Evolutionary conservation across 2,329 filamentous ascomycete species (phyloP), one percentile per base, ranked within the genome.

Genomic region (Diaporthe australafricana): DNA sequence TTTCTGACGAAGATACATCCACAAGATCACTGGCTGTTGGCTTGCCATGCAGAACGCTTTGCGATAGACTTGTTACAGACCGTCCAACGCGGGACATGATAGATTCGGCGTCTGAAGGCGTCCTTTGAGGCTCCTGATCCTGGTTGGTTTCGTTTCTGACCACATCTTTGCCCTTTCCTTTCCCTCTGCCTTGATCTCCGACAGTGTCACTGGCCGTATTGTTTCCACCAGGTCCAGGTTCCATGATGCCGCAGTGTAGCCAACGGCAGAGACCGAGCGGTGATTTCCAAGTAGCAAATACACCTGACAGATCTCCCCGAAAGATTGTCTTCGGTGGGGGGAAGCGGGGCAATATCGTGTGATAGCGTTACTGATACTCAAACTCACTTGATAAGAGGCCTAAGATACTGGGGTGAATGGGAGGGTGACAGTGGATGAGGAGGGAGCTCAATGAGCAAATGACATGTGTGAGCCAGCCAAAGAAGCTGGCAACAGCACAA

Each of bases 41-140:
- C 48, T 66, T 56, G 50, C 71, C 45, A n/a, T 65, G 71, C 20
- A 78, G 63, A 20, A 82, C 70, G 20, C 79, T 80, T 25, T 69
- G 60, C 30, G 75, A 68, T 22, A 79, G 75, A 1, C 67, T 70
- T 25, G 73, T 57, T 9, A 76, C 75, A 30, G 78, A 79, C 16
- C 68, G 69, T n/a, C 75, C 70, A 52, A 79, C 68, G 14, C 72
- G 73, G 42, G 75, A 75, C 57, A 76, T n/a, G 40, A 73, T 42
- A 3, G 74, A 72, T 53, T 56, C 70, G 25, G 48, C 63, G 38
- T 53, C 68, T 52, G 73, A 17, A 35, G 42, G 30, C 22, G 48
- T 67, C 30, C 38, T 50, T 48, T 22, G 27, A 50, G 22, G 4
- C 53, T 65, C 48, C 38, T 47, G 62, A 22, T 30, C 32, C 14